A percentile compares a stretch with the other conserved stretches of the same genome.
Evolutionary conservation across 805 yeast genomes (phyloP).

Genomic region (Yamadazyma takamatsuzukensis): DNA sequence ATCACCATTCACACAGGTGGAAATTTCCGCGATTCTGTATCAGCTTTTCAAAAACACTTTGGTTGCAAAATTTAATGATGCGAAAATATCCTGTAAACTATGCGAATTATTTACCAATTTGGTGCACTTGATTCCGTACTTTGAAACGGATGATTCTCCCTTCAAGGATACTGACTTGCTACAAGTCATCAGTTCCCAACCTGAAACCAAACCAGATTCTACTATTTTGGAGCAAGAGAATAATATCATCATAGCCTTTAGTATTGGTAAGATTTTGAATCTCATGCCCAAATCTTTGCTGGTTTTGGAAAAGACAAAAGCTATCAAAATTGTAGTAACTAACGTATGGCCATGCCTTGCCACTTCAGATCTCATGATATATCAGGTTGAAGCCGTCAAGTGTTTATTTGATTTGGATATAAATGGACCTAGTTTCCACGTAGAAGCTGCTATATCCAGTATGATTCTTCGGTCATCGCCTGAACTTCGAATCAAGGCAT

Average conservation of each 20-base stretch:
- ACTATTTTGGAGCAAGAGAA: constrained; percentile 8
- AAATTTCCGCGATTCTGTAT: constrained; percentile 17
- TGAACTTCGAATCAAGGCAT: constrained; percentile 45
- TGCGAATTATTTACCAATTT: constrained; percentile 19
- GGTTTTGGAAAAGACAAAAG: constrained; percentile 21
- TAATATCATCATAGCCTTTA: constrained; percentile 36
- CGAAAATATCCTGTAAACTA: constrained; percentile 14
- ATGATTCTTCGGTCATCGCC: constrained; percentile 41
- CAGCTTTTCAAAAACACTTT: constrained; percentile 15
- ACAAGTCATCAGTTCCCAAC: constrained; percentile 13
- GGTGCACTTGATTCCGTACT: constrained; percentile 18
- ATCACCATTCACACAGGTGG: constrained; percentile 14
- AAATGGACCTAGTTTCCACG: constrained; percentile 47
- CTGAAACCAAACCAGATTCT: constrained; percentile 8
- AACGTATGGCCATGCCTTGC: constrained; percentile 55
- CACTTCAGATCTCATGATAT: constrained; percentile 43
- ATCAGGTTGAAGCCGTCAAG: constrained; percentile 70
- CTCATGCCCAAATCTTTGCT: constrained; percentile 27
- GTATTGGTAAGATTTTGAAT: constrained; percentile 38
- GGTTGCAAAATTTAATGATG: constrained; percentile 13
- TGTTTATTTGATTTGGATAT: constrained; percentile 59
- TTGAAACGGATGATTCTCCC: constrained; percentile 3
- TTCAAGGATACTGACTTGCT: constrained; percentile 10
- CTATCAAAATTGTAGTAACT: constrained; percentile 30
- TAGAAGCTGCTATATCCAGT: constrained; percentile 71